Conservation (phyloP, 2,329 filamentous ascomycete species). For the Fusarium sarcochroum region DNA sequence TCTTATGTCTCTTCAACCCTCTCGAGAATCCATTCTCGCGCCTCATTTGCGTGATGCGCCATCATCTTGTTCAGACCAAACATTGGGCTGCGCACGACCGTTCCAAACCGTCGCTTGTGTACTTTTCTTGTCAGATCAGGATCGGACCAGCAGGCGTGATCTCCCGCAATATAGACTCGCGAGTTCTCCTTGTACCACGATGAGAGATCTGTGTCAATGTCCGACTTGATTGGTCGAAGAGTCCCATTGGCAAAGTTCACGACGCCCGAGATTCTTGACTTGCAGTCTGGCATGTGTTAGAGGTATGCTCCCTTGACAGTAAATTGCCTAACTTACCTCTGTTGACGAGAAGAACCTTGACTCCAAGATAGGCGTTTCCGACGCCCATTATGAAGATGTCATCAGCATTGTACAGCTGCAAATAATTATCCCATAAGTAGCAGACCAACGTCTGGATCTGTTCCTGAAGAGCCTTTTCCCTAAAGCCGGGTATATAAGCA, state of each 20-base stretch:
- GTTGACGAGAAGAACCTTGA: conserved; percentile 84
- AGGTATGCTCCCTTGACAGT: not conserved
- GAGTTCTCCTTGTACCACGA: conserved; percentile 90
- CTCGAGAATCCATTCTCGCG: conserved; percentile 65
- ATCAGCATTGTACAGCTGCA: conserved; percentile 80
- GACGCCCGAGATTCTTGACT: conserved; percentile 76
- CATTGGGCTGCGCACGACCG: conserved; percentile 66
- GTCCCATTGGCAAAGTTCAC: conserved; percentile 86
- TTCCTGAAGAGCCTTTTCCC: conserved; percentile 65
- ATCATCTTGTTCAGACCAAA: conserved; percentile 69
- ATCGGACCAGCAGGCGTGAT: conserved; percentile 83
- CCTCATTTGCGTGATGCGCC: conserved; percentile 66
- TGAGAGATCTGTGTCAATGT: conserved; percentile 79
- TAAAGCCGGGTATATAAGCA: conserved; percentile 60
- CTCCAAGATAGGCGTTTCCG: conserved; percentile 87
- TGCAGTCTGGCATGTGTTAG: conserved; percentile 66
- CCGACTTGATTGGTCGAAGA: conserved; percentile 83
- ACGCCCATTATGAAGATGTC: conserved; percentile 90
- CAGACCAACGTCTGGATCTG: conserved; percentile 80
- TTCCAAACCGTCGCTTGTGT: conserved; percentile 71
- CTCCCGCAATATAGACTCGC: conserved; percentile 80
- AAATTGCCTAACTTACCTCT: conserved; percentile 67
- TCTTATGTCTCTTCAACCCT: conserved; percentile 53
- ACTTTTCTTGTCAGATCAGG: conserved; percentile 72
- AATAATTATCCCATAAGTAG: conserved; percentile 98